These are phyloP conservation scores for Colletotrichum higginsianum DNA, from an alignment of 2,329 filamentous ascomycete genomes.

Conservation along the genomic window DNA sequence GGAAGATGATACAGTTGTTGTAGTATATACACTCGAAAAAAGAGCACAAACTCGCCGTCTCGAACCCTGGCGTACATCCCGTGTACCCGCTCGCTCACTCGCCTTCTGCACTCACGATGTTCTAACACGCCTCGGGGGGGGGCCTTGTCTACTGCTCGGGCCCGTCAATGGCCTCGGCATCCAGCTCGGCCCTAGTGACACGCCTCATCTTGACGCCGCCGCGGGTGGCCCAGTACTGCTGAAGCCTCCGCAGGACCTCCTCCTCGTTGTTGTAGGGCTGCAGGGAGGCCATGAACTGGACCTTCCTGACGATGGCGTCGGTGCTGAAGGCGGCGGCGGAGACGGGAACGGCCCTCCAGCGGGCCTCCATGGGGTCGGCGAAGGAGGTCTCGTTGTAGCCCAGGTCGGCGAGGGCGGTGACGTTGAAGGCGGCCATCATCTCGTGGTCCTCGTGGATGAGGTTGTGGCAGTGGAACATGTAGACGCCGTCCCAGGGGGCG, in stretches of 20 bases:
- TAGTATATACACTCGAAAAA: neutral
- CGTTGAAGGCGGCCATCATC: constrained; percentile 65
- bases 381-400: constrained; percentile 57
- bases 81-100: neutral
- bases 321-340: constrained; percentile 3
- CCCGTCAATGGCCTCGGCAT: neutral
- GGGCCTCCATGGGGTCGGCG: constrained; percentile 55
- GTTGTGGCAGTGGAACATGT: constrained; percentile 66
- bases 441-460: constrained; percentile 61
- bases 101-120: neutral
- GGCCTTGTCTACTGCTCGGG: neutral
- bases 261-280: constrained; percentile 35
- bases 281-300: constrained; percentile 36
- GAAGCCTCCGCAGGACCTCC: constrained; percentile 3
- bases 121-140: neutral
- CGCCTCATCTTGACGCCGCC: constrained; percentile 25
- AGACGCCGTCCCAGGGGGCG: constrained; percentile 67
- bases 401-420: constrained; percentile 54
- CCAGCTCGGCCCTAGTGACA: neutral
- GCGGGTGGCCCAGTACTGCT: constrained; percentile 18
- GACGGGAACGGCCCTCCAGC: constrained; percentile 48
- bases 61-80: neutral
- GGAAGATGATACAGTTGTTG: neutral
- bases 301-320: constrained; percentile 22
- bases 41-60: neutral